Conservation (phyloP, 352 stramenopile species). For the Phytophthora fragariaefolia region DNA sequence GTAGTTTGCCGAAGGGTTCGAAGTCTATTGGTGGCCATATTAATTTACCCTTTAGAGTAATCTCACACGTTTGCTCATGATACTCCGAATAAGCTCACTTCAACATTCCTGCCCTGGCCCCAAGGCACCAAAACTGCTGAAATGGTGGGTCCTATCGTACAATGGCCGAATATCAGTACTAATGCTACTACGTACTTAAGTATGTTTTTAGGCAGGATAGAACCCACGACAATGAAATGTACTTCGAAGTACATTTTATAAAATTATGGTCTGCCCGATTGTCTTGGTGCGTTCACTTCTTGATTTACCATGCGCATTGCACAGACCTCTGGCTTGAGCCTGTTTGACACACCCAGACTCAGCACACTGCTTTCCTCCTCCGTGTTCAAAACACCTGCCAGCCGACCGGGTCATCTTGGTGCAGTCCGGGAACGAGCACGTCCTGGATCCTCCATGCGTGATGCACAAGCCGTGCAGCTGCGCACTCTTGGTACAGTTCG, state of each 20-base stretch:
- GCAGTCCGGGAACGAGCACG: slow-evolving; percentile 14
- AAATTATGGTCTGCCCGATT: neutral
- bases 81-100: too few species aligned
- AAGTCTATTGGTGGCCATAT: too few species aligned
- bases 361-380: slow-evolving; percentile 23
- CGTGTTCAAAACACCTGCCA: slow-evolving; percentile 29
- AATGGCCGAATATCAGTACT: too few species aligned
- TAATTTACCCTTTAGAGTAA: too few species aligned
- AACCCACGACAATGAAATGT: too few species aligned
- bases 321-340: neutral
- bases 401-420: slow-evolving; percentile 20
- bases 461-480: slow-evolving; percentile 26
- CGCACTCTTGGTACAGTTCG: slow-evolving; percentile 23
- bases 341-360: slow-evolving; percentile 14
- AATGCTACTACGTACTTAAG: too few species aligned
- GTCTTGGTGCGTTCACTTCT: neutral
- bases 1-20: too few species aligned
- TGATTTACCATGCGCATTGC: neutral
- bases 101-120: too few species aligned
- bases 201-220: too few species aligned
- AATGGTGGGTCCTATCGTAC: too few species aligned
- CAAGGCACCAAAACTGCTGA: too few species aligned
- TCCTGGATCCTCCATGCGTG: slow-evolving; percentile 22
- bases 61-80: too few species aligned
- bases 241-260: neutral